Conservation (phyloP, 2,329 filamentous ascomycete species). For the Xylariaceae sp. region DNA sequence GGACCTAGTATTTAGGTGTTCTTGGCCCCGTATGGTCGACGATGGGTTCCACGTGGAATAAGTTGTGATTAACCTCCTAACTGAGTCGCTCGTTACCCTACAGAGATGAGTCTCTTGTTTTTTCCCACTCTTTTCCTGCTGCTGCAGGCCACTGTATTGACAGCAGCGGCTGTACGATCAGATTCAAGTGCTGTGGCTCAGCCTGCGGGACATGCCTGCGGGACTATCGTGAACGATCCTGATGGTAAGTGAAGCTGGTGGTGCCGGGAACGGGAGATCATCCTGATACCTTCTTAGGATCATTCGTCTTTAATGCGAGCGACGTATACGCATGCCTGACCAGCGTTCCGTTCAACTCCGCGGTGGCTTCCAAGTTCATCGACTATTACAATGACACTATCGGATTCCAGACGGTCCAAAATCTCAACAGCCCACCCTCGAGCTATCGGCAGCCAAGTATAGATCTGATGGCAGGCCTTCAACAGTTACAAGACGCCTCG, state of each 20-base stretch:
- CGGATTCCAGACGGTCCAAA: conserved; percentile 39
- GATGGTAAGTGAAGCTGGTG: background rate
- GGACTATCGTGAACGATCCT: conserved; percentile 2
- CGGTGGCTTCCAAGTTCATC: conserved; percentile 38
- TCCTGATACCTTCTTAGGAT: background rate
- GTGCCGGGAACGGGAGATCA: background rate
- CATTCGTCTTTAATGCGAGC: conserved; percentile 12
- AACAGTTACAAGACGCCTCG: conserved; percentile 27
- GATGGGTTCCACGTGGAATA: too few relatives aligned
- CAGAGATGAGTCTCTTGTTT: background rate
- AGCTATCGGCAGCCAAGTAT: conserved; percentile 36
- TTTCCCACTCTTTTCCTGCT: background rate
- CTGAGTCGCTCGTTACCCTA: background rate
- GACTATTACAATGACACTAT: conserved; percentile 40
- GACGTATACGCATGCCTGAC: conserved; percentile 36
- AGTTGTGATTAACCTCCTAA: background rate
- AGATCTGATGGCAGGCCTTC: conserved; percentile 28
- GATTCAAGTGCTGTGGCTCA: background rate
- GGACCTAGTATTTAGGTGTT: too few relatives aligned
- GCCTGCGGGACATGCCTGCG: conserved; percentile 2
- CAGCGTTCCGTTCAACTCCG: conserved; percentile 40
- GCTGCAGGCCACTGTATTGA: too few relatives aligned
- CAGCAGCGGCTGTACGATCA: background rate
- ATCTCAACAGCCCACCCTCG: conserved; percentile 33
- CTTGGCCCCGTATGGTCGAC: too few relatives aligned